These are phyloP conservation scores for Pochonia chlamydosporia DNA, from an alignment of 2,329 filamentous ascomycete genomes.

Conservation along the genomic window DNA sequence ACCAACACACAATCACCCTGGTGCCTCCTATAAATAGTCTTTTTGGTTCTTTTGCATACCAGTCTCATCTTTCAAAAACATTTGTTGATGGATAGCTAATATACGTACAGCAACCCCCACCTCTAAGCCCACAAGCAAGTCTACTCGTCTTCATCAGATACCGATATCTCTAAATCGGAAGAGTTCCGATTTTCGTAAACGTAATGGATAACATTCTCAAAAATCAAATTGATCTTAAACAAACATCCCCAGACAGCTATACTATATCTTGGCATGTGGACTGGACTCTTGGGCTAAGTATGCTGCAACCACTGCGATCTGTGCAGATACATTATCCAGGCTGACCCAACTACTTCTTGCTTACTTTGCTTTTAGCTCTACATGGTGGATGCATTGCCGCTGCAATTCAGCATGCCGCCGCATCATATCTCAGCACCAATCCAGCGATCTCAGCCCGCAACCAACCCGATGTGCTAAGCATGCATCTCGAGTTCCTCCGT, in stretches of 20 bases:
- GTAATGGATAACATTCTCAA: neutral
- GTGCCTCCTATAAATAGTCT: too few relatives aligned
- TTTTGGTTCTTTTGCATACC: too few relatives aligned
- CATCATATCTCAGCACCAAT: constrained; percentile 14
- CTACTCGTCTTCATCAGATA: too few relatives aligned
- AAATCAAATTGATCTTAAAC: constrained; percentile 1
- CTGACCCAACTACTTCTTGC: neutral
- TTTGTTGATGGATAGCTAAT: too few relatives aligned
- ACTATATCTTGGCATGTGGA: constrained; percentile 3
- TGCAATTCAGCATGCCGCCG: constrained; percentile 15
- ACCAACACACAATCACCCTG: too few relatives aligned
- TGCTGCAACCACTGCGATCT: neutral
- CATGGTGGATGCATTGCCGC: constrained; percentile 19
- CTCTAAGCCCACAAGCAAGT: too few relatives aligned
- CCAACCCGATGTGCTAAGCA: constrained; percentile 18
- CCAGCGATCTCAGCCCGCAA: constrained; percentile 9
- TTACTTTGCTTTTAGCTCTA: constrained; percentile 10
- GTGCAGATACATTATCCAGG: neutral
- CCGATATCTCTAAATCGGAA: too few relatives aligned
- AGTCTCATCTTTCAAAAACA: too few relatives aligned
- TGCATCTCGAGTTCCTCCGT: constrained; percentile 22
- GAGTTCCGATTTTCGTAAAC: too few relatives aligned
- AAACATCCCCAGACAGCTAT: constrained; percentile 1
- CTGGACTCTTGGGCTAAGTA: constrained; percentile 4
- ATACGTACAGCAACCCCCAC: too few relatives aligned